Evolutionary conservation across 2,329 filamentous ascomycete genomes (phyloP), one percentile per base, ranked within the genome.

Genomic region (Tolypocladium ovalisporum): DNA sequence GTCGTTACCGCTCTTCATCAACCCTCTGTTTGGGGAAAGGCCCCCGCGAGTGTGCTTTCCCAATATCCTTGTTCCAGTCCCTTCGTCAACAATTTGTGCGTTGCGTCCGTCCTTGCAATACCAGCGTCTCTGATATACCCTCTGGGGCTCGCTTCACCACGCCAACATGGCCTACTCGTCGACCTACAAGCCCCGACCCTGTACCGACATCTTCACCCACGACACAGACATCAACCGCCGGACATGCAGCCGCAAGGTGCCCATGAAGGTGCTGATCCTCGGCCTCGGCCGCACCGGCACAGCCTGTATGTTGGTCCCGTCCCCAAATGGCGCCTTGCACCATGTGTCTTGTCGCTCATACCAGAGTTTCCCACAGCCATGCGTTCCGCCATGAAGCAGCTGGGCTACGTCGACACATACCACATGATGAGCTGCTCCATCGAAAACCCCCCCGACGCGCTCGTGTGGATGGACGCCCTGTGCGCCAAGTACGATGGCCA

Each of bases 381-480:
- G 66, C 79, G 84, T 60, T 80, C 79, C 49, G 86, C 86, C 24
- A 79, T 89, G 68, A 79, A 84, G 66, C 76, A 82, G 63, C 77
- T 89, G 44, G 86, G 86, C 60, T 88, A 85, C 68, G 75, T 80
- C 64, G 83, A 87, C 69, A 85, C 82, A 59, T 88, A 89, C 76
- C 86, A 89, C 75, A 87, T 87, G 84, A 85, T 87, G 82, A 85
- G 79, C 64, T 83, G 81, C 62, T 83, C 80, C 59, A 82, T 87
- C 59, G 84, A 88, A 72, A 88, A 29, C 62, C 68, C 68, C 5
- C 65, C 66, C 37, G 85, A 88, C 65, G 82, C 81, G 56, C 74
- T 86, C 47, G 81, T 88, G 74, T 89, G 86, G 86, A 82, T 83
- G 71, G 83, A 88, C 61, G 86, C 86, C 34, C 77, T 89, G 57